Evolutionary conservation across 1,284 basidiomycete genomes (phyloP).

Genomic region (Fistulina hepatica): DNA sequence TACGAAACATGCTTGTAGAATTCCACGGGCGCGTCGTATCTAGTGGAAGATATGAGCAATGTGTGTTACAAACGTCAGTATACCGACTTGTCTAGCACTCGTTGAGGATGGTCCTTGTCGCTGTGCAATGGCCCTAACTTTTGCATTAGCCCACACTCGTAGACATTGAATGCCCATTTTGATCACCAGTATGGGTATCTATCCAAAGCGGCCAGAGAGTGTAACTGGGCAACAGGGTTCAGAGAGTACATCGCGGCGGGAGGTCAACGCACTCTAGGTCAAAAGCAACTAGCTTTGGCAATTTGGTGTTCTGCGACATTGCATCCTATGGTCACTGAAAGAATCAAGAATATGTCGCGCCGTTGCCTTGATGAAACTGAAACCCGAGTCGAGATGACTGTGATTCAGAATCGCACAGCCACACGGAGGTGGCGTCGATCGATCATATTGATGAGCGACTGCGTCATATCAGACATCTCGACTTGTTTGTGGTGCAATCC

Average conservation of each 20-base stretch:
- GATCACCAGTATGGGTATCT: constrained; percentile 55
- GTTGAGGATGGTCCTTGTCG: constrained; percentile 44
- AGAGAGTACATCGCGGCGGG: constrained; percentile 2
- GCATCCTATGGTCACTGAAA: too few relatives aligned
- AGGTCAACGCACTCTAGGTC: constrained; percentile 62
- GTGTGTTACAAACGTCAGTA: constrained; percentile 5
- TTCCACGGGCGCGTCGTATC: constrained; percentile 44
- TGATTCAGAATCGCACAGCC: too few relatives aligned
- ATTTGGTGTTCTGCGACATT: neutral
- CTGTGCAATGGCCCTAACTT: constrained; percentile 56
- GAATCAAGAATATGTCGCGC: too few relatives aligned
- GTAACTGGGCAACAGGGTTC: constrained; percentile 37
- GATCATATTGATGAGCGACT: too few relatives aligned
- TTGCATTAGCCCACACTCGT: too few relatives aligned
- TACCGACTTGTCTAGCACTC: constrained; percentile 47
- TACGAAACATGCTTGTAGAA: constrained; percentile 71
- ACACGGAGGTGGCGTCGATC: too few relatives aligned
- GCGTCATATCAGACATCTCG: too few relatives aligned
- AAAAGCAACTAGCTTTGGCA: constrained; percentile 70
- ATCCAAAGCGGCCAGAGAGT: constrained; percentile 83
- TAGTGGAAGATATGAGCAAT: constrained; percentile 19
- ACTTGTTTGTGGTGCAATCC: too few relatives aligned
- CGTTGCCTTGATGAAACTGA: too few relatives aligned
- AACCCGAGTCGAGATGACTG: too few relatives aligned
- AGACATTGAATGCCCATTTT: constrained; percentile 10